Base-by-base conservation (phyloP, 179 eudicot genomes). In the Silene coronaria region DNA sequence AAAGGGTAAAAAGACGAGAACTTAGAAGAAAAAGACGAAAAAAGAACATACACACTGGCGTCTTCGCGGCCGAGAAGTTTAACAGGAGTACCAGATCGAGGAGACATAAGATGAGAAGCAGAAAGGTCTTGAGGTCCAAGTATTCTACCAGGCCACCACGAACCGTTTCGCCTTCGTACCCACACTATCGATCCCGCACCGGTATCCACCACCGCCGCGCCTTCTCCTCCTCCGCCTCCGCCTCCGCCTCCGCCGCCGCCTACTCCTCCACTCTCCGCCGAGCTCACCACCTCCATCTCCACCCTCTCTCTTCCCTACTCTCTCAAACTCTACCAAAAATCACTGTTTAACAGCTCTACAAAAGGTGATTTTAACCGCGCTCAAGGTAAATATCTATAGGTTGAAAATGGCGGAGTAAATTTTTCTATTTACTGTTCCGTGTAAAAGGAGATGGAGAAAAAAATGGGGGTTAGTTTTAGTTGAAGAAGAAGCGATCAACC, bases 61-160 rank as follows among this genome's bases (percentile, higher is more conserved):
- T 94, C 98, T 81, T 94, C 98, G 79, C 97, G 85, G 51, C 97
- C 97, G 30, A 93, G 92, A 74, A 93, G 97, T 87, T 93, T 91
- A 38, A 93, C 98, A 11, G 98, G 98, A 80, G 97, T 91, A 45
- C 98, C 98, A 65, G 98, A 94, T 75, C 98, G 88, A 38, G 98
- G 97, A 62, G 97, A 90, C 90, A 89, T 89, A 9, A 93, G 70
- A 88, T 89, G 93, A 80, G 97, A 80, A 69, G 89, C 88, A 0
- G 96, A 84, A 1, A 93, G 86, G 78, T 92, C 96, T 38, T 89
- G 87, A 0, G 91, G 79, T 8, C 98, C 97, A 22, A 94, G 85
- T 79, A 94, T 92, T 76, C 91, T 88, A 34, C 96, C 98, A 0
- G 98, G 98, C 97, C 98, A 92, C 98, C 98, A 94, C 0, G 98